A percentile compares a stretch with the other conserved stretches of the same genome.
These are phyloP conservation scores for Scutellaria minor DNA, from an alignment of 257 asterid species.

Conservation along the genomic window DNA sequence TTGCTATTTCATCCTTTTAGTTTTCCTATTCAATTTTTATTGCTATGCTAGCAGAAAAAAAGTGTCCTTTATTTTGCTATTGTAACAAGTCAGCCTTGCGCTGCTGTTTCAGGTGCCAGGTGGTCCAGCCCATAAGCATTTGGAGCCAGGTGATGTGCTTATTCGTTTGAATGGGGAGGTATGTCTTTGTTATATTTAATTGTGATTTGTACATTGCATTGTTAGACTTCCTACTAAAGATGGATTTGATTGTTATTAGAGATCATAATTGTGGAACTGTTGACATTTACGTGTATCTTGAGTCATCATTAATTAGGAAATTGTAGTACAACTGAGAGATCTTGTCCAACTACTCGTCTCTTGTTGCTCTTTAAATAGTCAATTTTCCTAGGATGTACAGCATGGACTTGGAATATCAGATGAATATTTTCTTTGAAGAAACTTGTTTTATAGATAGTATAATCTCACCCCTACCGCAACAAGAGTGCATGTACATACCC, in stretches of 20 bases:
- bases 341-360: slow-evolving; percentile 10
- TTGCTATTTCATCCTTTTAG: slow-evolving; percentile 21
- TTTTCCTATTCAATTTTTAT: background rate
- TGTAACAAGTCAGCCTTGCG: slow-evolving; percentile 29
- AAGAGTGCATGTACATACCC: background rate
- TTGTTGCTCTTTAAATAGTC: background rate
- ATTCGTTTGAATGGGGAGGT: slow-evolving; percentile 95
- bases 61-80: slow-evolving; percentile 19
- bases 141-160: slow-evolving; percentile 99
- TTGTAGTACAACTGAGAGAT: slow-evolving; percentile 24
- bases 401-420: slow-evolving; percentile 8
- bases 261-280: slow-evolving; percentile 9
- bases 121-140: slow-evolving; percentile 88
- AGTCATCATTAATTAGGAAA: slow-evolving; percentile 18
- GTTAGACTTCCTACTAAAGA: slow-evolving; percentile 13
- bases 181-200: slow-evolving; percentile 29
- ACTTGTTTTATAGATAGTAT: background rate
- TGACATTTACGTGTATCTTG: slow-evolving; percentile 23
- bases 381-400: background rate
- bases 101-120: slow-evolving; percentile 78
- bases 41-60: slow-evolving; percentile 13
- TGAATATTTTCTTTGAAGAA: slow-evolving; percentile 1
- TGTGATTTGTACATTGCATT: slow-evolving; percentile 10
- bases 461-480: background rate
- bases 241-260: background rate